phyloP scores from a whole-genome alignment of 2,329 filamentous ascomycete genomes.

The Diaporthe citrichinensis region DNA sequence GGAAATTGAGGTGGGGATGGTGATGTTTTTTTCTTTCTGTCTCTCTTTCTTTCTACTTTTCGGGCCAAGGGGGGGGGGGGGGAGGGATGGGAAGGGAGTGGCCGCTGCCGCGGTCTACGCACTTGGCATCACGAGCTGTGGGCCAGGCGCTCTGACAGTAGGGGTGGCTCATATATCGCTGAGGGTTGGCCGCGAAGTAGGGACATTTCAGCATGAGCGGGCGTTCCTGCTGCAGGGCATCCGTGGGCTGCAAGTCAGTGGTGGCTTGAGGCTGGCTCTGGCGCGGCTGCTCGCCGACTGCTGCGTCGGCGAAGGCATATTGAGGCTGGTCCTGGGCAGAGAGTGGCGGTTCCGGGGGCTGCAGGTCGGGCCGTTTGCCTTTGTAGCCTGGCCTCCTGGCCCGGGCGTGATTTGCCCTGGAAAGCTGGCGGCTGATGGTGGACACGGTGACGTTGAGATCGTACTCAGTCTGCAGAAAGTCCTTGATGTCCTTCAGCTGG shows the following conservation, averaged over 20 bases:
- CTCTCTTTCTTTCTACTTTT: not conserved
- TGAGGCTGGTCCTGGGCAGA: not conserved
- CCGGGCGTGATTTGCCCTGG: slow-evolving; percentile 36
- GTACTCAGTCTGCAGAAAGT: slow-evolving; percentile 39
- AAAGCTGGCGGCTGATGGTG: slow-evolving; percentile 40
- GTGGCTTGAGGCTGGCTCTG: slow-evolving; percentile 3
- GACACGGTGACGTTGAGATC: slow-evolving; percentile 40
- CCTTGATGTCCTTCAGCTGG: slow-evolving; percentile 38
- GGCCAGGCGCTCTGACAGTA: slow-evolving; percentile 39
- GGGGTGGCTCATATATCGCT: slow-evolving; percentile 33
- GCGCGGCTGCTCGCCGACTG: slow-evolving; percentile 11
- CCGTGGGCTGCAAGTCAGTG: not conserved
- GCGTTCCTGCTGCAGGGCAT: not conserved
- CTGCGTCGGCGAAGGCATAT: not conserved
- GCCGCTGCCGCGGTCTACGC: slow-evolving; percentile 25
- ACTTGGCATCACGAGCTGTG: slow-evolving; percentile 39
- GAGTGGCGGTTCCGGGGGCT: slow-evolving; percentile 9
- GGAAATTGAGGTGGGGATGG: no score
- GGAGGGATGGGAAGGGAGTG: not conserved
- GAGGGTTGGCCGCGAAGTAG: slow-evolving; percentile 33
- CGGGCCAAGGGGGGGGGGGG: not conserved
- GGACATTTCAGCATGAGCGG: slow-evolving; percentile 35
- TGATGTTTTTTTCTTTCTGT: not conserved
- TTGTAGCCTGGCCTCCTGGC: slow-evolving; percentile 40
- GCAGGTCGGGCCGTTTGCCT: slow-evolving; percentile 39